Evolutionary conservation across 2,329 filamentous ascomycete genomes (phyloP).

Genomic region (Annulohypoxylon truncatum): DNA sequence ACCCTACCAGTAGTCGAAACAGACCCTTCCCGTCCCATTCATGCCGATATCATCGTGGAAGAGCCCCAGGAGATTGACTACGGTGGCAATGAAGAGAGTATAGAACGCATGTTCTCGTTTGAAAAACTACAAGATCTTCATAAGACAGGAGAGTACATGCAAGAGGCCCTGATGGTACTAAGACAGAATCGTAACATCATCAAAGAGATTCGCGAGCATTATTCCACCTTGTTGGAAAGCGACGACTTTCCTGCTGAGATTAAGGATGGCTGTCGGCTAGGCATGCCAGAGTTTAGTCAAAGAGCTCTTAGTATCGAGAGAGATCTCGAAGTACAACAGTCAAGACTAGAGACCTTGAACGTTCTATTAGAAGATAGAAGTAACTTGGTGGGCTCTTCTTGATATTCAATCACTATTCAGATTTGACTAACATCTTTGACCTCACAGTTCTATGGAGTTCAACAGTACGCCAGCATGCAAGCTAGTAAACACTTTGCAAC

Average conservation of each 20-base stretch:
- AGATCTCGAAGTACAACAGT: conserved; percentile 15
- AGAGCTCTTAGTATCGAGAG: conserved; percentile 9
- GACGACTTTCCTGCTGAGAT: conserved; percentile 1
- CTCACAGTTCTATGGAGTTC: neutral
- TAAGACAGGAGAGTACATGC: conserved; percentile 13
- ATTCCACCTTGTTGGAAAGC: neutral
- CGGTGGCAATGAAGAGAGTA: neutral
- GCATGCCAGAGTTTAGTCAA: conserved; percentile 1
- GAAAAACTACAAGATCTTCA: conserved; percentile 13
- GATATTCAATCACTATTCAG: neutral
- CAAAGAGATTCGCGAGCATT: conserved; percentile 13
- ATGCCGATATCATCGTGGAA: neutral
- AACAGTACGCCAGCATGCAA: conserved; percentile 14
- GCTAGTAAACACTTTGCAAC: conserved; percentile 14
- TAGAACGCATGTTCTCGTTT: conserved; percentile 17
- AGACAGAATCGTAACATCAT: conserved; percentile 10
- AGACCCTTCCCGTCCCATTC: neutral
- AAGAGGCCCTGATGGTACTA: conserved; percentile 11
- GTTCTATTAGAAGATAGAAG: conserved; percentile 8
- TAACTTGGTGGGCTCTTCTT: conserved; percentile 1
- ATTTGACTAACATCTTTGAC: neutral
- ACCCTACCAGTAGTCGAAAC: neutral
- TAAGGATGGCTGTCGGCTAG: neutral
- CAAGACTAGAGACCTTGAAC: conserved; percentile 6
- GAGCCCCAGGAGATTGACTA: conserved; percentile 6